These are phyloP conservation scores for Rhypophila decipiens DNA, from an alignment of 495 filamentous ascomycete species.

Conservation along the genomic window DNA sequence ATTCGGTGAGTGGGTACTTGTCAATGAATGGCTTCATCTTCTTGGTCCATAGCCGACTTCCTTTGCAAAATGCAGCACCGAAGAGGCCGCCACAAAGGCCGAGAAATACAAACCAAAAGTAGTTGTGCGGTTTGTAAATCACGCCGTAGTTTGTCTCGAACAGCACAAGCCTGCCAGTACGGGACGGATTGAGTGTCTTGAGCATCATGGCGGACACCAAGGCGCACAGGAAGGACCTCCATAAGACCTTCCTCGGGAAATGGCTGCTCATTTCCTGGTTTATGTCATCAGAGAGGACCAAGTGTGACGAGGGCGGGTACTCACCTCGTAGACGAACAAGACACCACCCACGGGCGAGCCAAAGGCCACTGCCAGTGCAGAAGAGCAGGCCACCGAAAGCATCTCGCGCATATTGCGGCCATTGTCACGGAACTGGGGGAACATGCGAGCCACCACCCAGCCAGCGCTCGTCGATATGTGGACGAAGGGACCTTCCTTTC, in stretches of 20 bases:
- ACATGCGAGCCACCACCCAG: constrained; percentile 44
- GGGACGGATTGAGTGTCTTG: constrained; percentile 51
- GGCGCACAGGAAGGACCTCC: constrained; percentile 53
- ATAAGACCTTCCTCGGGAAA: constrained; percentile 48
- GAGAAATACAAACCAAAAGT: constrained; percentile 49
- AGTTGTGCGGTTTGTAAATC: constrained; percentile 46
- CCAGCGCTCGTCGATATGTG: constrained; percentile 53
- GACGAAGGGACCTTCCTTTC: constrained; percentile 56
- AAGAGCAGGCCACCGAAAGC: constrained; percentile 48
- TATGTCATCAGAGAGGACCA: background rate
- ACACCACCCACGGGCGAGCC: constrained; percentile 55
- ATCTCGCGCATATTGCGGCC: constrained; percentile 48
- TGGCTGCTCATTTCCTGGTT: constrained; percentile 44
- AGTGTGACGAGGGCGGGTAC: background rate
- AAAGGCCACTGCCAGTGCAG: constrained; percentile 52
- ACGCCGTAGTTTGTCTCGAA: constrained; percentile 54
- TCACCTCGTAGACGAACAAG: constrained; percentile 46
- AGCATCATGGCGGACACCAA: constrained; percentile 46
- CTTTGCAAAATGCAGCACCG: constrained; percentile 51
- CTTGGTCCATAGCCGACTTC: constrained; percentile 50
- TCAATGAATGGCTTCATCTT: constrained; percentile 45
- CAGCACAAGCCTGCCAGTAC: constrained; percentile 52
- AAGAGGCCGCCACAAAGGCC: constrained; percentile 51
- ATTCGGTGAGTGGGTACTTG: constrained; percentile 47
- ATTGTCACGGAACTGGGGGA: constrained; percentile 50